Percentiles rank a stretch among this genome's conserved stretches.
phyloP scores from a whole-genome alignment of 805 yeast species.

The Ogataea minuta region DNA sequence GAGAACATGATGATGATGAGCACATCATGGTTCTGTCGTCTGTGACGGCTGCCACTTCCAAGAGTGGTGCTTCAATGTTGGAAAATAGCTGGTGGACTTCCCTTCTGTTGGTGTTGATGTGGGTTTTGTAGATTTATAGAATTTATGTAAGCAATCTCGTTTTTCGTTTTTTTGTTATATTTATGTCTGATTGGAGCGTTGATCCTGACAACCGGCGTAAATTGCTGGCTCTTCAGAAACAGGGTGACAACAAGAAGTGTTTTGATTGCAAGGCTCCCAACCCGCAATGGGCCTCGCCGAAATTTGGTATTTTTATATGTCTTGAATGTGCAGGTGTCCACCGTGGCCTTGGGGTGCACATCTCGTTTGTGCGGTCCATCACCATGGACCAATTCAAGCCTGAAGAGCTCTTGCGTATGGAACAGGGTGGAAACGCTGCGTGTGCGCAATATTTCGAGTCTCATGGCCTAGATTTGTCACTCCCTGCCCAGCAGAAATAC shows the following conservation, averaged over 20 bases:
- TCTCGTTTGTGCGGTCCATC: slow-evolving; percentile 92
- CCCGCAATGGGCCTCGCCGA: slow-evolving; percentile 99
- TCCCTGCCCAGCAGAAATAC: slow-evolving; percentile 74
- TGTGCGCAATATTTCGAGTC: slow-evolving; percentile 65
- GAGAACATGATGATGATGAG: slow-evolving; percentile 16
- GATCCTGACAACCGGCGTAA: slow-evolving; percentile 91
- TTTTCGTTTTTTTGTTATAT: slow-evolving; percentile 1
- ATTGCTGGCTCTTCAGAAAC: slow-evolving; percentile 71
- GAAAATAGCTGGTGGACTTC: slow-evolving; percentile 3
- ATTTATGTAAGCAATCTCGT: not conserved
- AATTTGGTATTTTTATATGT: slow-evolving; percentile 95
- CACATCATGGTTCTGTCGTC: slow-evolving; percentile 21
- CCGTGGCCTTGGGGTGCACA: slow-evolving; percentile 93
- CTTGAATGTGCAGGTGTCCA: slow-evolving; percentile 97
- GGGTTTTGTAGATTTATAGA: slow-evolving; percentile 2
- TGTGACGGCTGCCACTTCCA: slow-evolving; percentile 13
- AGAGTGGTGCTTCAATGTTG: slow-evolving; percentile 3
- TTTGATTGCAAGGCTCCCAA: slow-evolving; percentile 94
- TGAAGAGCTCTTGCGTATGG: slow-evolving; percentile 89
- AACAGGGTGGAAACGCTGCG: slow-evolving; percentile 84
- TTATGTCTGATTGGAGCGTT: slow-evolving; percentile 73
- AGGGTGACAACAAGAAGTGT: slow-evolving; percentile 82
- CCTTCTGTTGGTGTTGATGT: not conserved
- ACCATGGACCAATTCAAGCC: slow-evolving; percentile 99
- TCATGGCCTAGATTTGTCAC: slow-evolving; percentile 65